Evolutionary conservation across 1,284 basidiomycete genomes (phyloP).

Genomic region (Ceratobasidium sp.): DNA sequence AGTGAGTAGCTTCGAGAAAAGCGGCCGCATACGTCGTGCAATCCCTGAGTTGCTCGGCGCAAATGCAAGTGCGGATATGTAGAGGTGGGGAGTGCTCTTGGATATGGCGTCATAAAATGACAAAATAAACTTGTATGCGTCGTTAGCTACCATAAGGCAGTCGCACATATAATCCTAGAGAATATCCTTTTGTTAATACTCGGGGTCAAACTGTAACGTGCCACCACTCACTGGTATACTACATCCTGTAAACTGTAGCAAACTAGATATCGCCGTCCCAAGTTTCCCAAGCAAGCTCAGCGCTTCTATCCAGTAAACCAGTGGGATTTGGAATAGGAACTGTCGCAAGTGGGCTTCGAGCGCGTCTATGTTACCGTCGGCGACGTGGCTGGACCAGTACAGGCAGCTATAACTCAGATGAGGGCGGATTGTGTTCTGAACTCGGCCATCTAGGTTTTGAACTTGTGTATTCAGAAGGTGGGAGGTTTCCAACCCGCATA

Average conservation of each 20-base stretch:
- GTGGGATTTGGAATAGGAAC: background rate
- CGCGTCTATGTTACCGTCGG: background rate
- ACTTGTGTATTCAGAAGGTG: background rate
- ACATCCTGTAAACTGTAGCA: background rate
- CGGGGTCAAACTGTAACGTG: no score
- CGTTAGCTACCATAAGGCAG: background rate
- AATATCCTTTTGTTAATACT: background rate
- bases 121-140: background rate
- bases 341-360: background rate
- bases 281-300: slow-evolving; percentile 3
- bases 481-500: slow-evolving; percentile 26
- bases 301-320: slow-evolving; percentile 20
- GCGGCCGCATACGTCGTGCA: background rate
- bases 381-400: slow-evolving; percentile 26
- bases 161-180: background rate
- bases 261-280: background rate
- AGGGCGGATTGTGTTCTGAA: background rate
- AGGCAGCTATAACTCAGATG: slow-evolving; percentile 15
- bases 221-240: background rate
- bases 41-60: background rate
- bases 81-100: slow-evolving; percentile 3
- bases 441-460: background rate
- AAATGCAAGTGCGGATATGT: slow-evolving; percentile 25
- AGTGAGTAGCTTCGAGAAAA: background rate
- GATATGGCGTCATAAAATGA: slow-evolving; percentile 16